Conservation (phyloP, 495 filamentous ascomycete species). For the Stereocaulon alpinum region DNA sequence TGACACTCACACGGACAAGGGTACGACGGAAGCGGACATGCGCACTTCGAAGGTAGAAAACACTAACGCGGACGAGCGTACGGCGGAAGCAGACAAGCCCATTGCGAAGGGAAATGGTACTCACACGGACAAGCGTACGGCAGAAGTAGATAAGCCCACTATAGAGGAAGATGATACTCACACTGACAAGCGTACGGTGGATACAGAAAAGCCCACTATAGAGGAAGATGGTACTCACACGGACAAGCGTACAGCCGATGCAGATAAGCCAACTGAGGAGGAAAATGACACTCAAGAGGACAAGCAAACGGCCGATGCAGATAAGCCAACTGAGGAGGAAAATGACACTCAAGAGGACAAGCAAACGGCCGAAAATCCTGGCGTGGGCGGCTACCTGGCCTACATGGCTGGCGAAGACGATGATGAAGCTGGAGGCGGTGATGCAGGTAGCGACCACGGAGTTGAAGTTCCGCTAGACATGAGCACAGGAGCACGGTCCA, state of each 20-base stretch:
- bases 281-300: conserved; percentile 25
- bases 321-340: conserved; percentile 22
- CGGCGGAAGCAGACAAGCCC: too few species aligned
- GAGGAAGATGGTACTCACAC: conserved; percentile 23
- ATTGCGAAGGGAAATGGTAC: too few species aligned
- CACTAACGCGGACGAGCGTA: too few species aligned
- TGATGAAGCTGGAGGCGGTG: conserved; percentile 34
- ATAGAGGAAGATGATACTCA: conserved; percentile 24
- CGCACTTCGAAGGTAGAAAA: too few species aligned
- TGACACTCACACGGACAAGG: too few species aligned
- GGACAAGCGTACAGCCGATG: conserved; percentile 23
- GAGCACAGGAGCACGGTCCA: conserved; percentile 18
- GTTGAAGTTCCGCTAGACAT: conserved; percentile 17
- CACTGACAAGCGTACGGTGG: conserved; percentile 15
- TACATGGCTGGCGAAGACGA: conserved; percentile 81
- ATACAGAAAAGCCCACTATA: conserved; percentile 29
- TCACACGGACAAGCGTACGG: too few species aligned
- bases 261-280: conserved; percentile 25
- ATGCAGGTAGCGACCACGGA: conserved; percentile 15
- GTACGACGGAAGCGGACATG: too few species aligned
- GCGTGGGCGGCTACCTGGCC: conserved; percentile 75
- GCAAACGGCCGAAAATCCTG: conserved; percentile 35
- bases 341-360: conserved; percentile 24
- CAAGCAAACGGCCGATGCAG: conserved; percentile 27
- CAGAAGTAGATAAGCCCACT: conserved; percentile 26